Conservation (phyloP, 2,329 filamentous ascomycete species). For the Westerdykella sp. region DNA sequence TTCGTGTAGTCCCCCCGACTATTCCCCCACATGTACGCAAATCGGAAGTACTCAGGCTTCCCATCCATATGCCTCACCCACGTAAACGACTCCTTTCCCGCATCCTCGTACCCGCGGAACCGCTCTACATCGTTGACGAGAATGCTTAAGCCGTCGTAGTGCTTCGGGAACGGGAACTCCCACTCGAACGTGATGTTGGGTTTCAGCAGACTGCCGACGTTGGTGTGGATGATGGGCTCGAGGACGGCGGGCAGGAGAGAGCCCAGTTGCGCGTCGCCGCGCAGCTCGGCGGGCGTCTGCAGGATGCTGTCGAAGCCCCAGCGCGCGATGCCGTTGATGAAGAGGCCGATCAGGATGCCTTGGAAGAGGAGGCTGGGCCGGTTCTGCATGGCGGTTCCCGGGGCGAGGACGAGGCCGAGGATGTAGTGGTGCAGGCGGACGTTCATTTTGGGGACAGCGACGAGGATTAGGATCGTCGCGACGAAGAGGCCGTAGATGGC, state of each 20-base stretch:
- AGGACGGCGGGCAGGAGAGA: conserved; percentile 52
- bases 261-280: conserved; percentile 49
- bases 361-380: conserved; percentile 80
- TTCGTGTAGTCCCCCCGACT: conserved; percentile 64
- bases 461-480: conserved; percentile 59
- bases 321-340: conserved; percentile 86
- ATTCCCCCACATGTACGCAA: conserved; percentile 65
- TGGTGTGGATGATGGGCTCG: conserved; percentile 40
- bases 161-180: conserved; percentile 40
- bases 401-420: conserved; percentile 75
- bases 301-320: conserved; percentile 92
- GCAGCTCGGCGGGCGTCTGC: conserved; percentile 69
- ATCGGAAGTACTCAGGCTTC: conserved; percentile 67
- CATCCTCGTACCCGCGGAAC: conserved; percentile 62
- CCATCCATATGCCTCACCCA: conserved; percentile 50
- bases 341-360: conserved; percentile 80
- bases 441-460: conserved; percentile 68
- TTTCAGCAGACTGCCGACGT: conserved; percentile 38
- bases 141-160: conserved; percentile 69
- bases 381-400: conserved; percentile 83
- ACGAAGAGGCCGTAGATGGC: conserved; percentile 68
- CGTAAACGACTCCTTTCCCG: conserved; percentile 48
- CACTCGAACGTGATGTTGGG: conserved; percentile 60
- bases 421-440: conserved; percentile 95
- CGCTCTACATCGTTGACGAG: conserved; percentile 82